Evolutionary conservation across 225 moss, liverwort and hornwort genomes (phyloP).

Genomic region (Thuidium tamariscinum): DNA sequence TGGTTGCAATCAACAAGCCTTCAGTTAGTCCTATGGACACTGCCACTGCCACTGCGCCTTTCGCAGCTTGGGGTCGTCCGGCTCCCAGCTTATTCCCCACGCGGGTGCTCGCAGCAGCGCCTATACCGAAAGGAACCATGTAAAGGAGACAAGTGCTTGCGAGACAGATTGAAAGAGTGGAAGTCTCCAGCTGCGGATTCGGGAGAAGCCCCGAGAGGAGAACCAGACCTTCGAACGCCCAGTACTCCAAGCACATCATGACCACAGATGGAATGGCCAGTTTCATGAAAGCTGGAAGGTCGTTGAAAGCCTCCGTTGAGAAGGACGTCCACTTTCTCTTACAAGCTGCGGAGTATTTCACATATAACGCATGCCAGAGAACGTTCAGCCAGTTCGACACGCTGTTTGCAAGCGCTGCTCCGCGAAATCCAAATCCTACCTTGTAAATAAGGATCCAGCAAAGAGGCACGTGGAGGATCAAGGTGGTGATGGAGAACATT

Average conservation of each 20-base stretch:
- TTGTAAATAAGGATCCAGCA: constrained; percentile 46
- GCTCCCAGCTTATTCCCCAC: constrained; percentile 70
- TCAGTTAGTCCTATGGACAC: constrained; percentile 12
- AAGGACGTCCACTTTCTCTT: constrained; percentile 53
- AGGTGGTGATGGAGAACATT: background rate
- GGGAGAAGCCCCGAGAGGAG: constrained; percentile 51
- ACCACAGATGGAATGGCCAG: constrained; percentile 50
- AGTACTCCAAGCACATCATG: constrained; percentile 69
- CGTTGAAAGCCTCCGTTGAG: constrained; percentile 37
- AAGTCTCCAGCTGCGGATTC: constrained; percentile 39
- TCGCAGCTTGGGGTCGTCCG: constrained; percentile 35
- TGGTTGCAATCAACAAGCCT: constrained; percentile 12
- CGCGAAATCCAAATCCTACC: constrained; percentile 39
- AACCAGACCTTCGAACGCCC: constrained; percentile 52
- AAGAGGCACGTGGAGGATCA: background rate
- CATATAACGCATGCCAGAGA: constrained; percentile 1
- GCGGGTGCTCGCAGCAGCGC: constrained; percentile 45
- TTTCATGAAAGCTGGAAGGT: constrained; percentile 27
- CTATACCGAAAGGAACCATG: constrained; percentile 40
- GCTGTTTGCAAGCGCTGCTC: constrained; percentile 41
- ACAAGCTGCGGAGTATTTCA: constrained; percentile 26
- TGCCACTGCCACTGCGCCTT: constrained; percentile 18
- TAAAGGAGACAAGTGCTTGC: constrained; percentile 14
- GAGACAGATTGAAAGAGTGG: background rate
- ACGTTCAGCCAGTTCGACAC: constrained; percentile 51